Conservation (phyloP, 2,329 filamentous ascomycete species). For the Mycosphaerella sp. region DNA sequence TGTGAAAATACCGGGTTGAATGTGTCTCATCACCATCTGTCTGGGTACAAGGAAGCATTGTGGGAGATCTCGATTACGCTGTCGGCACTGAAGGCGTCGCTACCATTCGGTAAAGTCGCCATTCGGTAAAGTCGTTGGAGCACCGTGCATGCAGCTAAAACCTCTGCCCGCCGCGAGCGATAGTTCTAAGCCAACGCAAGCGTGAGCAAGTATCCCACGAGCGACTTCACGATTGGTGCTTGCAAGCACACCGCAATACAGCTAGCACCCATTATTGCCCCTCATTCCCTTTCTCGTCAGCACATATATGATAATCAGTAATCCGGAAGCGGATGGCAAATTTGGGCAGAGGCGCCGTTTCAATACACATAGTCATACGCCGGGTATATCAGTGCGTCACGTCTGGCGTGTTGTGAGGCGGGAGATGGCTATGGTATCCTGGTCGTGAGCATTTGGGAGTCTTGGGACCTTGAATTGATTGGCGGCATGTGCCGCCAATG, state of each 20-base stretch:
- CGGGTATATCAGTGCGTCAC: neutral
- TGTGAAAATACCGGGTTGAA: too few species aligned
- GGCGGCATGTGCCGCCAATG: constrained; percentile 11
- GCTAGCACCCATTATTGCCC: neutral
- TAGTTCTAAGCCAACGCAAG: constrained; percentile 1
- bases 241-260: neutral
- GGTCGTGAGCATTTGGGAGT: constrained; percentile 6
- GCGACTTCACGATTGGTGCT: neutral
- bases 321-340: neutral
- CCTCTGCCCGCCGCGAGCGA: neutral
- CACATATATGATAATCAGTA: neutral
- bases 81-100: neutral
- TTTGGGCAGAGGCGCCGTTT: neutral
- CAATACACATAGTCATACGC: neutral
- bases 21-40: too few species aligned
- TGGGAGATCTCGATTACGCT: too few species aligned
- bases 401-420: neutral
- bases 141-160: neutral
- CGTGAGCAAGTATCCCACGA: neutral
- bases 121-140: neutral
- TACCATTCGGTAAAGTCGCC: neutral
- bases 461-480: constrained; percentile 4
- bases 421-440: constrained; percentile 11
- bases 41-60: too few species aligned
- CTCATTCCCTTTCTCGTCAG: constrained; percentile 5